These are phyloP conservation scores for Candida cerambycidarum DNA, from an alignment of 805 yeast species.

Conservation along the genomic window DNA sequence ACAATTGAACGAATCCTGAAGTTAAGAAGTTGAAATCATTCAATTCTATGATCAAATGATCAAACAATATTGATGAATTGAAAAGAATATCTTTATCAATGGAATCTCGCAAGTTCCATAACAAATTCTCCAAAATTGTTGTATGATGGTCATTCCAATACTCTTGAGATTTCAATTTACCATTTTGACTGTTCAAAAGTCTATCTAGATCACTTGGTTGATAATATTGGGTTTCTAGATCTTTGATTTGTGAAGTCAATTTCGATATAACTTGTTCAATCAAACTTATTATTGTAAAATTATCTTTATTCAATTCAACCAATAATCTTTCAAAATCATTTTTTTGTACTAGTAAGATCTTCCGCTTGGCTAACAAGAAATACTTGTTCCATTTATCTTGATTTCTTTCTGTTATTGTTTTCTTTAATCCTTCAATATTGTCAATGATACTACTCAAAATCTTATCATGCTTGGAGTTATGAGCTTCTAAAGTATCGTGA, in stretches of 20 bases:
- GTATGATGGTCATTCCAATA: slow-evolving; percentile 54
- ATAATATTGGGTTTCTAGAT: slow-evolving; percentile 51
- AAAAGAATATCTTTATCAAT: slow-evolving; percentile 55
- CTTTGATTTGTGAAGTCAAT: slow-evolving; percentile 45
- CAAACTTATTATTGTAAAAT: slow-evolving; percentile 19
- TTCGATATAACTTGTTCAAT: slow-evolving; percentile 35
- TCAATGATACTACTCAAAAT: slow-evolving; percentile 42
- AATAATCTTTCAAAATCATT: slow-evolving; percentile 34
- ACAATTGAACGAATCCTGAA: slow-evolving; percentile 3
- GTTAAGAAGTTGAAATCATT: slow-evolving; percentile 5
- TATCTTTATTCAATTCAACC: slow-evolving; percentile 9
- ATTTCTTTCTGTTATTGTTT: slow-evolving; percentile 41
- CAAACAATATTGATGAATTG: slow-evolving; percentile 56
- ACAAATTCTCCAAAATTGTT: slow-evolving; percentile 37
- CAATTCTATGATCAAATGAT: slow-evolving; percentile 39
- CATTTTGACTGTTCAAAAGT: slow-evolving; percentile 46
- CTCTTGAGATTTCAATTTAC: slow-evolving; percentile 51
- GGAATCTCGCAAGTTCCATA: slow-evolving; percentile 45
- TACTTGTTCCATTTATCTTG: slow-evolving; percentile 47
- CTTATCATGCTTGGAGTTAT: slow-evolving; percentile 33
- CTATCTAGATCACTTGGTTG: slow-evolving; percentile 53
- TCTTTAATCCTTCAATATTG: slow-evolving; percentile 41
- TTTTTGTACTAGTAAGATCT: slow-evolving; percentile 43
- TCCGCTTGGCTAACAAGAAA: slow-evolving; percentile 46
- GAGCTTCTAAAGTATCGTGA: slow-evolving; percentile 35